Conservation (phyloP, 768 basidiomycete species). For the Amanita subjunquillea region DNA sequence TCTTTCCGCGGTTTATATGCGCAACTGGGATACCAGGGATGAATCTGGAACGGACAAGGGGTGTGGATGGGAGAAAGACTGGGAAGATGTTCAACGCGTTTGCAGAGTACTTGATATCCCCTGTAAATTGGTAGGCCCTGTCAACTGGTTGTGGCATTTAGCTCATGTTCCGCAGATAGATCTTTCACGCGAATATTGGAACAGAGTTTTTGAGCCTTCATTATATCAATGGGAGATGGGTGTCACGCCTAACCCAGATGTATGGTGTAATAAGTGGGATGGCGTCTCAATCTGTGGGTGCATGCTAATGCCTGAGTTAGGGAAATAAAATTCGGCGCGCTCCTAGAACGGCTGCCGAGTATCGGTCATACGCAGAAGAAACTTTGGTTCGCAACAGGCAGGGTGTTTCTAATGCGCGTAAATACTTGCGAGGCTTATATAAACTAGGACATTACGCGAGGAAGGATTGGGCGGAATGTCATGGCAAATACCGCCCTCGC, state of each 20-base stretch:
- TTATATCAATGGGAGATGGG: slow-evolving; percentile 70
- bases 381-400: slow-evolving; percentile 79
- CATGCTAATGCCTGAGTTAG: slow-evolving; percentile 23
- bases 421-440: neutral
- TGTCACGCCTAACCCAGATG: slow-evolving; percentile 85
- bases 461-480: slow-evolving; percentile 36
- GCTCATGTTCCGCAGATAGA: slow-evolving; percentile 47
- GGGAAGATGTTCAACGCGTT: slow-evolving; percentile 81
- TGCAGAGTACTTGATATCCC: slow-evolving; percentile 66
- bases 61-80: slow-evolving; percentile 95
- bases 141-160: neutral
- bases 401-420: neutral
- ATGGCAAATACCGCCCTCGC: slow-evolving; percentile 28
- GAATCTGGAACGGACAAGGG: slow-evolving; percentile 71
- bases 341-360: slow-evolving; percentile 51
- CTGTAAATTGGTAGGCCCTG: slow-evolving; percentile 50
- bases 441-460: slow-evolving; percentile 76
- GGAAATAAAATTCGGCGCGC: slow-evolving; percentile 86
- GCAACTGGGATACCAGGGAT: slow-evolving; percentile 89
- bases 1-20: slow-evolving; percentile 87
- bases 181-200: slow-evolving; percentile 88
- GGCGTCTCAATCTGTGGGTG: neutral
- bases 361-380: slow-evolving; percentile 17
- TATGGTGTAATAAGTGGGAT: slow-evolving; percentile 77
- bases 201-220: slow-evolving; percentile 81